Base-by-base conservation (phyloP, 169 alveolate species). In the Fabrea salina region DNA sequence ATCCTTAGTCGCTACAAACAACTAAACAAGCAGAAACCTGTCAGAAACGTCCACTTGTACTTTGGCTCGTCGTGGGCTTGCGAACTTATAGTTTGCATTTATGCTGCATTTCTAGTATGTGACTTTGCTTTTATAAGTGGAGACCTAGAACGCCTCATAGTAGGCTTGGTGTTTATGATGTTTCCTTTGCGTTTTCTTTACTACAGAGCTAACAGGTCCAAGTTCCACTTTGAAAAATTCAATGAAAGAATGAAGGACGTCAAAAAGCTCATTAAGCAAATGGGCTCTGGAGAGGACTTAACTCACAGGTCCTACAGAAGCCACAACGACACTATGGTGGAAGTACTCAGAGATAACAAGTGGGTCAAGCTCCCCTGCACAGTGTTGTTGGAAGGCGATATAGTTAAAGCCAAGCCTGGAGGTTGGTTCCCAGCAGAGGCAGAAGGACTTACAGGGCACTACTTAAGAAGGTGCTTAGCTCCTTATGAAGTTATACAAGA, bases 221-320 rank as follows among this genome's bases (percentile, higher is more conserved):
- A 68, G 32, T 40, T 68, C 27, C 78, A 68, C 40, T 68, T 57
- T 57, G 78, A 68, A 47, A n/a, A 53, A n/a, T 30, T 68, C 44
- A 43, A 68, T 68, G 78, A 68, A 19, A 68, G 66, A 30, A 68
- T 68, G 13, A n/a, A 68, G 19, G 30, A 22, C 11, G 35, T 68
- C 13, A 22, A 11, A 19, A 43, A n/a, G 4, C 41, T 40, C 11
- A 7, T 43, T n/a, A 39, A 4, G 25, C 19, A 68, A 43, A 11
- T 68, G 8, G n/a, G 27, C 8, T 35, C 40, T 25, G 57, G 32
- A 1, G 78, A 68, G 32, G 66, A 68, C 4, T 11, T 68, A 44
- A 8, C 25, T 43, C n/a, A 68, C 35, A 1, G 16, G n/a, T 11
- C 16, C 67, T 68, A n/a, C 2, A 68, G 41, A 43, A 16, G 16